Evolutionary conservation across 148 eudicot species (phyloP).

Genomic region (Rhododendron simsii): DNA sequence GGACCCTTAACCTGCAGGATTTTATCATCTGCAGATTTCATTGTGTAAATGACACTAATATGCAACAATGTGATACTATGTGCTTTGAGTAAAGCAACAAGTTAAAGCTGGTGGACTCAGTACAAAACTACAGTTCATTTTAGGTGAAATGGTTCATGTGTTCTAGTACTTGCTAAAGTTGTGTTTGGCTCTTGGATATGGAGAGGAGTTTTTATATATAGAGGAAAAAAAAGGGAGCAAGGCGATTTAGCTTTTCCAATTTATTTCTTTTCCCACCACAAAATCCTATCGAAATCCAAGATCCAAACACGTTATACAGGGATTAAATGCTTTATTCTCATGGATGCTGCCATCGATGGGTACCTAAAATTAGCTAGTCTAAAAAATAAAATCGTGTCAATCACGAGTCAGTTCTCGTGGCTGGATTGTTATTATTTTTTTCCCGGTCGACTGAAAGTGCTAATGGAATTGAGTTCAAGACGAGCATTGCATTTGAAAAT

Average conservation of each 20-base stretch:
- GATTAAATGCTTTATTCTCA: not conserved
- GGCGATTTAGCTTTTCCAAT: not conserved
- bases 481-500: no score
- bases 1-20: not conserved
- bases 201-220: no score
- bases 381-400: not conserved
- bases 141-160: not conserved
- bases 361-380: not conserved
- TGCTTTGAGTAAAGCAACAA: not conserved
- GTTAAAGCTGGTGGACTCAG: not conserved
- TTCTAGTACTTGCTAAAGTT: not conserved
- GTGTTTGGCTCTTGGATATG: not conserved
- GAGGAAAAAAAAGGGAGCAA: no score
- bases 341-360: not conserved
- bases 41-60: no score
- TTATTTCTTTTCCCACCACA: not conserved
- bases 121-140: no score
- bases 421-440: no score
- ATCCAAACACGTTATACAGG: not conserved
- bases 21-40: not conserved
- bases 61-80: not conserved
- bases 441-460: no score
- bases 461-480: no score
- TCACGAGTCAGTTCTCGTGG: not conserved
- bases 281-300: not conserved